phyloP scores from a whole-genome alignment of 352 stramenopile genomes.

The Globisporangium cystogenes region DNA sequence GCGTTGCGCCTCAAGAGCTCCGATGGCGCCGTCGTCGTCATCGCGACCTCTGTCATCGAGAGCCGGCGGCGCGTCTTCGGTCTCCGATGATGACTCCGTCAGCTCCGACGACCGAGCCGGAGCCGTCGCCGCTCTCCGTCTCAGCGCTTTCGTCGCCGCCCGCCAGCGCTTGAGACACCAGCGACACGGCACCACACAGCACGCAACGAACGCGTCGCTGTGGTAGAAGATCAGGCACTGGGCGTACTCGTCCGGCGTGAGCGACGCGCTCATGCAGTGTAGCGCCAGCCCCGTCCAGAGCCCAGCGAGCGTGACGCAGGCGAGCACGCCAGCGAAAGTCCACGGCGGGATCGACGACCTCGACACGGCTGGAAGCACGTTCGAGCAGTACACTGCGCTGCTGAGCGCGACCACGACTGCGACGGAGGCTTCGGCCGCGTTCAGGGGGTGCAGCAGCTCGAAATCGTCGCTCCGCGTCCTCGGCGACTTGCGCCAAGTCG shows the following conservation, averaged over 20 bases:
- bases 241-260: constrained; percentile 9
- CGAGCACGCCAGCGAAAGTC: neutral
- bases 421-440: neutral
- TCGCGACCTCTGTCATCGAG: constrained; percentile 1
- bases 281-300: constrained; percentile 10
- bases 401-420: neutral
- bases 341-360: neutral
- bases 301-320: neutral
- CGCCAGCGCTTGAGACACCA: neutral
- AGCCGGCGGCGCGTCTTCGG: no score
- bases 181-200: constrained; percentile 1
- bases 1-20: neutral
- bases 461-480: neutral
- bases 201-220: constrained; percentile 7
- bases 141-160: neutral
- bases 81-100: neutral
- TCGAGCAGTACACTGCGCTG: neutral
- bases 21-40: neutral
- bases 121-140: constrained; percentile 1
- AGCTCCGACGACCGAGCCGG: neutral
- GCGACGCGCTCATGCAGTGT: constrained; percentile 7
- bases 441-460: constrained; percentile 7
- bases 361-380: neutral
- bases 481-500: constrained; percentile 1
- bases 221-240: constrained; percentile 8